Conservation (phyloP, 768 basidiomycete species). For the Amanita phalloides region DNA sequence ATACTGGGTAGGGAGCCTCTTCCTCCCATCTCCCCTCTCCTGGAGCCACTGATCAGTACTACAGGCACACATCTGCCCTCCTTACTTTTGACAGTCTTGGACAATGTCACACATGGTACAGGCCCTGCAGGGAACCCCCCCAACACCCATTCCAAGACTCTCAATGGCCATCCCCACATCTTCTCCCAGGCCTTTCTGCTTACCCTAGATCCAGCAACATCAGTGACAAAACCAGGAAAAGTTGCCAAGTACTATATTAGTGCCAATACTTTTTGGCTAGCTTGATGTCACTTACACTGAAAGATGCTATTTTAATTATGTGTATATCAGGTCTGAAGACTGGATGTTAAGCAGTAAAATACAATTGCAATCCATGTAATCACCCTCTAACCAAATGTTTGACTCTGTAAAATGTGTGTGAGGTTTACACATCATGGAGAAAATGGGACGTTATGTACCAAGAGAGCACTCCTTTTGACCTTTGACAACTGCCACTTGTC, state of each 20-base stretch:
- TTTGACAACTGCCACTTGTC: conserved; percentile 94
- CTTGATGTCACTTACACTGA: conserved; percentile 17
- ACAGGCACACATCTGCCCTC: conserved; percentile 71
- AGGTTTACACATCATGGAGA: conserved; percentile 6
- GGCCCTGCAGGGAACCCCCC: conserved; percentile 49
- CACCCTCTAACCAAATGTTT: conserved; percentile 70
- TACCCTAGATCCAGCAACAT: conserved; percentile 59
- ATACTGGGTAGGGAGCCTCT: conserved; percentile 54
- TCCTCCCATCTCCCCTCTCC: conserved; percentile 3
- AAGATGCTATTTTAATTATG: no score
- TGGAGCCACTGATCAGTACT: not conserved
- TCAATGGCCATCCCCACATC: conserved; percentile 74
- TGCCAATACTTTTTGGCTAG: conserved; percentile 80
- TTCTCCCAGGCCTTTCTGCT: conserved; percentile 87
- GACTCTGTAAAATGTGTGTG: conserved; percentile 42
- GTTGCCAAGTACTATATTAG: conserved; percentile 76
- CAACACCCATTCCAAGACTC: conserved; percentile 34
- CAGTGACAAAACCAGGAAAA: conserved; percentile 56
- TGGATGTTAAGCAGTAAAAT: not conserved
- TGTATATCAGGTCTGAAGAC: not conserved
- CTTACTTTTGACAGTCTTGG: conserved; percentile 69
- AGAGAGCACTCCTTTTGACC: conserved; percentile 83
- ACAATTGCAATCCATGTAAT: not conserved
- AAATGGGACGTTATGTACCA: conserved; percentile 29
- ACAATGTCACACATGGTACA: conserved; percentile 63